Evolutionary conservation across 139 green algal species (phyloP), one percentile per base, ranked within the genome.

Genomic region (Mesotaenium endlicherianum): DNA sequence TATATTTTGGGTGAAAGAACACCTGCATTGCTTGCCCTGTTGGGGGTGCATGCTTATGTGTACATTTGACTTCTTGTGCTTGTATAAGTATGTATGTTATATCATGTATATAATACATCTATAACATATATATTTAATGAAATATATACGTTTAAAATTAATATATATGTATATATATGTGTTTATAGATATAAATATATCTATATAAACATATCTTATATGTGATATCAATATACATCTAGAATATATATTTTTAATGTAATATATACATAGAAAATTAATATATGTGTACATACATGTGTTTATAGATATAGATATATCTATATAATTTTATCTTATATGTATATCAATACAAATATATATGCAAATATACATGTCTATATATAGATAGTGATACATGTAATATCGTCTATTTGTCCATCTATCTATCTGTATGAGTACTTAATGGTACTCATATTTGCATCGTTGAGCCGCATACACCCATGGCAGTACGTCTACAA

Each of bases 311-410:
- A 64, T 74, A 74, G 8, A 74, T 74, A 74, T 74, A 74, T 14
- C 14, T 8, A 74, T 74, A 49, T 74, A 43, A 14, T 14, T 64
- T 64, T 64, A 64, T 64, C 20, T 64, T 64, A 50, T 75, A 75
- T 75, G 70, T 16, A 79, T 79, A 71, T 71, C 14, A 17, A 79
- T 17, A 70, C 14, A n/a, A 17, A 20, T 79, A 71, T 71, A 36
- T 67, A 70, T 79, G 70, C 59, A 39, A 47, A 17, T 79, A 20
- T 79, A 17, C 14, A 71, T 70, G 70, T 14, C 43, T 11, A 71
- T 70, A 71, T 8, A 30, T 26, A 20, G 20, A 26, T 64, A 64
- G 53, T 64, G 26, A 34, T 64, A 34, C 26, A 34, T 64, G 53
- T 20, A 34, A 64, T 34, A 64, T 64, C 53, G 53, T 26, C 26